Evolutionary conservation across 768 basidiomycete species (phyloP).

Genomic region (Termitomyces sp.): DNA sequence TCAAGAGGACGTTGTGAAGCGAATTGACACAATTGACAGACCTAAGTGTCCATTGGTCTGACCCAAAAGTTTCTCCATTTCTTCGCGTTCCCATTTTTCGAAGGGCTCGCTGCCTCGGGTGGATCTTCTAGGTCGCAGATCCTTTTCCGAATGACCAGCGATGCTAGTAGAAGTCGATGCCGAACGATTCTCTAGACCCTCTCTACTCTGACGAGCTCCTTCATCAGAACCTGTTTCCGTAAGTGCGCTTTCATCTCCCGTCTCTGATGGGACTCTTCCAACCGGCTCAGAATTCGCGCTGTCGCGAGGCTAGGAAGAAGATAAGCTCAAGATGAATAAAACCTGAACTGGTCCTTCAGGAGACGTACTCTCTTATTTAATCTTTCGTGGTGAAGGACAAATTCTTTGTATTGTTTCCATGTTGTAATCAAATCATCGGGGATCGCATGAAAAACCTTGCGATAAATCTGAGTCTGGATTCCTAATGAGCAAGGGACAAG

Average conservation of each 20-base stretch:
- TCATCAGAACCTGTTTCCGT: conserved; percentile 24
- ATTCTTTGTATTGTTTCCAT: conserved; percentile 95
- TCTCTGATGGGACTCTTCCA: conserved; percentile 55
- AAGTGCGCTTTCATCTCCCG: conserved; percentile 34
- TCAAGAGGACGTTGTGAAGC: neutral
- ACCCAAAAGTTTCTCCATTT: conserved; percentile 81
- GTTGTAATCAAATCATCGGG: conserved; percentile 92
- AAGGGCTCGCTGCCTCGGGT: conserved; percentile 62
- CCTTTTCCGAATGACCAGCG: conserved; percentile 25
- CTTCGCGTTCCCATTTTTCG: conserved; percentile 76
- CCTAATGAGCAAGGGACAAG: conserved; percentile 4
- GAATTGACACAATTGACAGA: conserved; percentile 22
- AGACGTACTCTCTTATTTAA: conserved; percentile 57
- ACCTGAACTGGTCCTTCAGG: neutral
- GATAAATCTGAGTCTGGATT: conserved; percentile 85
- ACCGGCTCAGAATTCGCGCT: conserved; percentile 36
- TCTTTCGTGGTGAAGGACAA: conserved; percentile 69
- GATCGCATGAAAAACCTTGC: conserved; percentile 90
- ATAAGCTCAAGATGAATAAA: neutral
- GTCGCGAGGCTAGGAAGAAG: conserved; percentile 35
- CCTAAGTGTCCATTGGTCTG: conserved; percentile 86
- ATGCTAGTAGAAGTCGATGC: conserved; percentile 20
- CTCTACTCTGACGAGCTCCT: conserved; percentile 20
- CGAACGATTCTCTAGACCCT: conserved; percentile 24
- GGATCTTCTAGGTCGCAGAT: conserved; percentile 33